Conservation (phyloP, 78 protist species). For the Polysphondylium violaceum region DNA sequence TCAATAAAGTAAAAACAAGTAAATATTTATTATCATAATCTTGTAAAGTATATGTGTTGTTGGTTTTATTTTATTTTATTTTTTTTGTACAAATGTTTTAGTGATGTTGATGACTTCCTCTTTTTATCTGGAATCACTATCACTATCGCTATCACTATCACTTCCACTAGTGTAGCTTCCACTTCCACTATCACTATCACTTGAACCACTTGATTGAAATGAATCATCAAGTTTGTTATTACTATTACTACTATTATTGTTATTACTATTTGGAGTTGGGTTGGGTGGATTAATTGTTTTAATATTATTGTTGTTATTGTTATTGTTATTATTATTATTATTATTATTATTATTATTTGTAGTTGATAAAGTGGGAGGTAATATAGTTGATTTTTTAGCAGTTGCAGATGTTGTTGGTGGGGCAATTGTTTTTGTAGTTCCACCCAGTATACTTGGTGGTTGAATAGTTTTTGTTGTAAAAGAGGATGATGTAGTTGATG, state of each 20-base stretch:
- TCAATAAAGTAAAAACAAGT: too few relatives aligned
- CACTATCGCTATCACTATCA: conserved; percentile 13
- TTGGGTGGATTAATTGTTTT: background rate
- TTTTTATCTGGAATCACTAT: too few relatives aligned
- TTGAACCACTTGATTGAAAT: conserved; percentile 13
- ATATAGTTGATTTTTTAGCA: too few relatives aligned
- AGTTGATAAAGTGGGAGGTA: too few relatives aligned
- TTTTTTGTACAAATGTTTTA: too few relatives aligned
- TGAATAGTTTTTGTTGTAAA: background rate
- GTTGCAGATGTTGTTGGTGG: conserved; percentile 10
- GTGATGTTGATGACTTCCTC: too few relatives aligned
- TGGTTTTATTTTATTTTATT: too few relatives aligned
- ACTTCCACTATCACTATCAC: conserved; percentile 19
- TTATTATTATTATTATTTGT: conserved; percentile 4
- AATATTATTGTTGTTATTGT: background rate
- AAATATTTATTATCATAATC: too few relatives aligned
- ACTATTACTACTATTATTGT: background rate
- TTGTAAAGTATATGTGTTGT: too few relatives aligned
- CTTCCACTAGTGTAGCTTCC: conserved; percentile 5
- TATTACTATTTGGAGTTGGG: background rate
- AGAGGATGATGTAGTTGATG: background rate
- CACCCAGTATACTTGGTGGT: background rate
- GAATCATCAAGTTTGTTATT: background rate
- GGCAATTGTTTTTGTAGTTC: background rate
- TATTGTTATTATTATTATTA: background rate